Evolutionary conservation across 1,284 basidiomycete genomes (phyloP).

Genomic region (Hymenochaete sp.): DNA sequence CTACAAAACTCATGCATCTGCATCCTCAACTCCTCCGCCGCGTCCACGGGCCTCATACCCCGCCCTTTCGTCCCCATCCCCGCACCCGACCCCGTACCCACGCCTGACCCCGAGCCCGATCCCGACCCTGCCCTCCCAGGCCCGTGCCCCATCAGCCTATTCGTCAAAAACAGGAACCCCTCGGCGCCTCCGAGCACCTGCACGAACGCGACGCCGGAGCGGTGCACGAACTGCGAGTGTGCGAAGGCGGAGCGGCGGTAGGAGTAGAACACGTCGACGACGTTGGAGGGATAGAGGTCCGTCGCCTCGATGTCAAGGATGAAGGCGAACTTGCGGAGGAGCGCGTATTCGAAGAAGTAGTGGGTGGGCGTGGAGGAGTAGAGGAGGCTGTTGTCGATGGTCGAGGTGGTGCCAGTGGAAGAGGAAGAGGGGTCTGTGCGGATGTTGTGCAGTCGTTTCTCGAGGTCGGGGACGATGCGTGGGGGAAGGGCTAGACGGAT

Average conservation of each 20-base stretch:
- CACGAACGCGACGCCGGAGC: constrained; percentile 78
- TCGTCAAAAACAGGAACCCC: constrained; percentile 84
- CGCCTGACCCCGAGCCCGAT: too few species aligned
- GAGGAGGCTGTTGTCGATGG: constrained; percentile 40
- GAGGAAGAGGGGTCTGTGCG: constrained; percentile 2
- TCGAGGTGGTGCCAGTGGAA: background rate
- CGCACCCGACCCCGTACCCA: too few species aligned
- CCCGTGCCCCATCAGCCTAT: constrained; percentile 72
- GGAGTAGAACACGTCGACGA: constrained; percentile 83
- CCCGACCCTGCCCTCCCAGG: constrained; percentile 51
- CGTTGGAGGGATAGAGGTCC: constrained; percentile 63
- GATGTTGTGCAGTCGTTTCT: constrained; percentile 46
- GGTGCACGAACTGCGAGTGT: constrained; percentile 85
- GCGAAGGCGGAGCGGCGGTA: constrained; percentile 73
- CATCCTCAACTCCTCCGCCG: constrained; percentile 52
- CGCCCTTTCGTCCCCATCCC: constrained; percentile 44
- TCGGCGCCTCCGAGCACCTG: constrained; percentile 72
- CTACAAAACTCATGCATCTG: constrained; percentile 60
- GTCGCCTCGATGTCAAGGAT: constrained; percentile 82
- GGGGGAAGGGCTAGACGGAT: constrained; percentile 66
- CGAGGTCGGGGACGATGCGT: constrained; percentile 62
- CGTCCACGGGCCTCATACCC: constrained; percentile 38
- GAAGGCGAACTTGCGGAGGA: constrained; percentile 72
- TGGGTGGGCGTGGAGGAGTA: constrained; percentile 39
- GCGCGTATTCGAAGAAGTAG: constrained; percentile 75